These are phyloP conservation scores for Annulohypoxylon stygium DNA, from an alignment of 495 filamentous ascomycete genomes.

Conservation along the genomic window DNA sequence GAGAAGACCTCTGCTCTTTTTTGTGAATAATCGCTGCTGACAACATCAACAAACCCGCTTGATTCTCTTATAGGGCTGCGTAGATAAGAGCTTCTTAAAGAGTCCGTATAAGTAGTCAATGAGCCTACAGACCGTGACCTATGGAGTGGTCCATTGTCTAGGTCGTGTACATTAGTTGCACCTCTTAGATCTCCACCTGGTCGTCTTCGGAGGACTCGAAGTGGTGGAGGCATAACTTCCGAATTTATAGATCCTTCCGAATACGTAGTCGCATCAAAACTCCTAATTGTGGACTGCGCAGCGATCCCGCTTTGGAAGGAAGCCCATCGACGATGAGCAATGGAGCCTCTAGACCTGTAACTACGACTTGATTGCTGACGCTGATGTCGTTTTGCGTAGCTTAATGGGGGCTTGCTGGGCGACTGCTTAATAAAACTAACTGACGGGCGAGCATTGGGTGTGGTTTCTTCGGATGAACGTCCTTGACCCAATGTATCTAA, in stretches of 20 bases:
- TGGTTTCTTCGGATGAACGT: constrained; percentile 47
- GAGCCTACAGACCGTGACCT: constrained; percentile 80
- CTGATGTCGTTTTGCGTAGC: constrained; percentile 53
- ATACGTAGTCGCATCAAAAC: constrained; percentile 70
- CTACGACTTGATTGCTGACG: constrained; percentile 58
- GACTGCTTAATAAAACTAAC: constrained; percentile 48
- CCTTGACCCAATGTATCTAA: constrained; percentile 50
- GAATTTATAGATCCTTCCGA: constrained; percentile 60
- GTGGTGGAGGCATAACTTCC: constrained; percentile 60
- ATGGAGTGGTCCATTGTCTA: constrained; percentile 65
- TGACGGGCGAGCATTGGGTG: constrained; percentile 47
- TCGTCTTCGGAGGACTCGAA: constrained; percentile 80
- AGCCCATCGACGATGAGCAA: constrained; percentile 61
- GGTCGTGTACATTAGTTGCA: constrained; percentile 77
- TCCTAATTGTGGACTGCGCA: constrained; percentile 68
- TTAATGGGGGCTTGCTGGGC: constrained; percentile 50
- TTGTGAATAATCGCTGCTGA: constrained; percentile 57
- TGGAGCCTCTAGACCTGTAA: constrained; percentile 55
- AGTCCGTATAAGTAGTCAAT: constrained; percentile 75
- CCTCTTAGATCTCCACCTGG: constrained; percentile 92
- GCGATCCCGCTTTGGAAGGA: constrained; percentile 80
- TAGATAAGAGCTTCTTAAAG: constrained; percentile 72
- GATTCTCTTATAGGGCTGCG: constrained; percentile 54
- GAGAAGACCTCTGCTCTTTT: constrained; percentile 63
- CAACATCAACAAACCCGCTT: constrained; percentile 60